These are phyloP conservation scores for Euphrasia confusa DNA, from an alignment of 257 asterid species.

Conservation along the genomic window DNA sequence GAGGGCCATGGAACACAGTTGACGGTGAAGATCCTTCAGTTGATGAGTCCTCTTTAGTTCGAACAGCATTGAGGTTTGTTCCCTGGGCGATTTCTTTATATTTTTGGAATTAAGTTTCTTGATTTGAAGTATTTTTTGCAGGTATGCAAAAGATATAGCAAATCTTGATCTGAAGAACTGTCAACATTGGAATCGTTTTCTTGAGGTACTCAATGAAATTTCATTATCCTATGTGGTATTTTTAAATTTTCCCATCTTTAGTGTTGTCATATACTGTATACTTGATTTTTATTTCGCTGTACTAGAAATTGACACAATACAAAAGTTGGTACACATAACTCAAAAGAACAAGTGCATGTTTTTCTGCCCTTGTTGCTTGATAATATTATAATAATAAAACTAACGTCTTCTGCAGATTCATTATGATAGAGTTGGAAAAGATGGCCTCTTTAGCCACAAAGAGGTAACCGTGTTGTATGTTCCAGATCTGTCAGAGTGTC, in stretches of 20 bases:
- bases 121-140: constrained; percentile 30
- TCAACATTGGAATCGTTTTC: constrained; percentile 88
- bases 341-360: constrained; percentile 2
- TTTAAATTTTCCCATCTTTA: constrained; percentile 8
- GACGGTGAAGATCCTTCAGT: constrained; percentile 95
- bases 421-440: constrained; percentile 82
- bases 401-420: constrained; percentile 58
- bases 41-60: constrained; percentile 68
- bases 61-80: constrained; percentile 73
- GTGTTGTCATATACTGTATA: constrained; percentile 9
- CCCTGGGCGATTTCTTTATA: constrained; percentile 3
- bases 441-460: constrained; percentile 81
- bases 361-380: constrained; percentile 16
- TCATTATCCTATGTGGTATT: neutral
- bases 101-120: constrained; percentile 16
- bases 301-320: no score
- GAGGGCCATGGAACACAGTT: constrained; percentile 77
- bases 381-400: constrained; percentile 14
- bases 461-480: constrained; percentile 85
- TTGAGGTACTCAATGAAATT: constrained; percentile 55
- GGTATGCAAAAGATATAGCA: constrained; percentile 70
- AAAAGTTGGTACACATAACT: neutral
- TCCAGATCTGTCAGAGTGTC: constrained; percentile 86
- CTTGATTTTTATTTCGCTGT: no score
- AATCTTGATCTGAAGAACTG: constrained; percentile 78